A percentile compares a stretch with the other conserved stretches of the same genome.
These are phyloP conservation scores for Lipomyces sp. DNA, from an alignment of 805 yeast genomes.

Conservation along the genomic window DNA sequence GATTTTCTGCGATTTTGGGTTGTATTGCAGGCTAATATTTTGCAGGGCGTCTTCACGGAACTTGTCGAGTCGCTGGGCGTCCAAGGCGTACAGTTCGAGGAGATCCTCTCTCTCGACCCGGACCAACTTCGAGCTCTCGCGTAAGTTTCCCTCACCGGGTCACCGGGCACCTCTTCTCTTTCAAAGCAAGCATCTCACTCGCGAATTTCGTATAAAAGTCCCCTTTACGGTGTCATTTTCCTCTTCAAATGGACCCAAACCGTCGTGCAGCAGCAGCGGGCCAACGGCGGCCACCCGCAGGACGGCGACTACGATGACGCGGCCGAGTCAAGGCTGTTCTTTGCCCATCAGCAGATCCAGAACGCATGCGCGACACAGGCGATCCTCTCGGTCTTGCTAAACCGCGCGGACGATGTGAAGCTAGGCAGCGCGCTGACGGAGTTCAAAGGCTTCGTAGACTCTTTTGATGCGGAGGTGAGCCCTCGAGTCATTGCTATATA, in stretches of 20 bases:
- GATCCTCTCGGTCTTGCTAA: slow-evolving; percentile 54
- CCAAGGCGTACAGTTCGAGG: slow-evolving; percentile 54
- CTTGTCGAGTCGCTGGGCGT: slow-evolving; percentile 56
- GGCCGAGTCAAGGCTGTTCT: slow-evolving; percentile 45
- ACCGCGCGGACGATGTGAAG: slow-evolving; percentile 42
- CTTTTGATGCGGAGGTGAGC: slow-evolving; percentile 48
- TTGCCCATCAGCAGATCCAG: slow-evolving; percentile 61
- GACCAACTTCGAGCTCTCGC: slow-evolving; percentile 39
- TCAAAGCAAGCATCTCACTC: too few species aligned
- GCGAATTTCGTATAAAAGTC: slow-evolving; percentile 28
- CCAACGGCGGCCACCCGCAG: slow-evolving; percentile 36
- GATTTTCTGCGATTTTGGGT: neutral
- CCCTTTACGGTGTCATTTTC: slow-evolving; percentile 59
- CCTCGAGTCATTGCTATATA: neutral
- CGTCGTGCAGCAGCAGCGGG: slow-evolving; percentile 33
- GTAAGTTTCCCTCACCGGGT: slow-evolving; percentile 11
- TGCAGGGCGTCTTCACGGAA: slow-evolving; percentile 59
- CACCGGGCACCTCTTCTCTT: neutral
- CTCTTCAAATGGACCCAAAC: slow-evolving; percentile 56
- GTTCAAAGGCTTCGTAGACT: slow-evolving; percentile 50
- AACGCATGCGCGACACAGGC: slow-evolving; percentile 78
- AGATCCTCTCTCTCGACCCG: slow-evolving; percentile 52
- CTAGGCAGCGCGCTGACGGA: slow-evolving; percentile 50
- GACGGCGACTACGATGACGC: slow-evolving; percentile 46
- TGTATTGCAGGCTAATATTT: neutral